These are phyloP conservation scores for Flaveria linearis DNA, from an alignment of 129 eudicot species.

Conservation along the genomic window DNA sequence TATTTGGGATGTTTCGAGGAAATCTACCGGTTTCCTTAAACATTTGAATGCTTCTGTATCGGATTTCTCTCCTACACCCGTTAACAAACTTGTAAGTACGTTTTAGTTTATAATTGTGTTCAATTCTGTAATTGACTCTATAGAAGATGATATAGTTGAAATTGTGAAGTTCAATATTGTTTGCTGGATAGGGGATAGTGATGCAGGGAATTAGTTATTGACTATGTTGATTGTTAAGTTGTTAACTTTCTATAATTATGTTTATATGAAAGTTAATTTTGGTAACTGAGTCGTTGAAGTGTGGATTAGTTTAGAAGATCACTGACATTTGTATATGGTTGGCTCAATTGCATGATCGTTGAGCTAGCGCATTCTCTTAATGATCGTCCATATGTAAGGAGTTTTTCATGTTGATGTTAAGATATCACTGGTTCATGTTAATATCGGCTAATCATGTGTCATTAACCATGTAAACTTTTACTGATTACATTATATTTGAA, in stretches of 20 bases:
- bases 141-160: not conserved
- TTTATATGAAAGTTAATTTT: constrained; percentile 11
- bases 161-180: not conserved
- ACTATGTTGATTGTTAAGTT: constrained; percentile 14
- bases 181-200: not conserved
- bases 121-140: not conserved
- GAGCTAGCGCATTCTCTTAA: not conserved
- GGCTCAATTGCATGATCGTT: too few relatives aligned
- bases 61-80: constrained; percentile 46
- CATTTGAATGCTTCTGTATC: constrained; percentile 50
- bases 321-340: constrained; percentile 9
- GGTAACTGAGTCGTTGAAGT: not conserved
- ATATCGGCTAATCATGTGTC: not conserved
- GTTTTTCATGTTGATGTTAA: constrained; percentile 10
- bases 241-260: constrained; percentile 10
- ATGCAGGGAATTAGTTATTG: not conserved
- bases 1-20: constrained; percentile 45
- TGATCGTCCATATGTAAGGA: not conserved
- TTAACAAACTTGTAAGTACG: constrained; percentile 46
- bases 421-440: not conserved
- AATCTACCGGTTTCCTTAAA: constrained; percentile 34
- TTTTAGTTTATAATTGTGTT: not conserved
- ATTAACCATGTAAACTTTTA: not conserved
- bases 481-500: constrained; percentile 3
- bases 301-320: not conserved